Conservation (phyloP, 306 rosid species). For the Malus domestica region ASM211411v1 NC_041790.1:37029001-37029500, state of each 20-base stretch:
- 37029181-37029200: background rate
- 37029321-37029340: too few relatives aligned
- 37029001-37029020: background rate
- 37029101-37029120: background rate
- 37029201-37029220: too few relatives aligned
- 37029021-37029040: background rate
- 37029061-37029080: background rate
- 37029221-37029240: background rate
- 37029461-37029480: background rate
- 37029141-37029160: background rate
- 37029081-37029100: background rate
- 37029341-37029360: background rate
- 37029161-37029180: background rate
- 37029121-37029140: background rate
- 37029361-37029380: background rate
- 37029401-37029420: background rate
- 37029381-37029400: background rate
- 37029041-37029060: background rate
- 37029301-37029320: too few relatives aligned
- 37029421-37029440: background rate
- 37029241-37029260: background rate
- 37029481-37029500: background rate
- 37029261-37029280: background rate
- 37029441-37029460: background rate
- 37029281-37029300: too few relatives aligned